These are phyloP conservation scores for Leccinum barrowsii DNA, from an alignment of 768 basidiomycete genomes.

Conservation along the genomic window DNA sequence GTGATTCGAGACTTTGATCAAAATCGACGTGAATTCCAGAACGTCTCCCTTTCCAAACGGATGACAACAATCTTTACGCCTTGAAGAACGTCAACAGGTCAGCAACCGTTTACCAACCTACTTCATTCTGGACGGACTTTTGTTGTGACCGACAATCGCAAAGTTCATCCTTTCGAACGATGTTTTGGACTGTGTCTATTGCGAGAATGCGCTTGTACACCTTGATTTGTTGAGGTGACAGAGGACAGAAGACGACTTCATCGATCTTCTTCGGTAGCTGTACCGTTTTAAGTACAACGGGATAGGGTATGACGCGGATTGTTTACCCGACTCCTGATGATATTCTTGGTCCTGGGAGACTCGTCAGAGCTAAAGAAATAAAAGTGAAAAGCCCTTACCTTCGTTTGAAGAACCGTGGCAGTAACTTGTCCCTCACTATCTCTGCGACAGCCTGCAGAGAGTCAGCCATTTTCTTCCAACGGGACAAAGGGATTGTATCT, in stretches of 20 bases:
- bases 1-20: constrained; percentile 89
- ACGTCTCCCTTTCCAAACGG: constrained; percentile 46
- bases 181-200: constrained; percentile 63
- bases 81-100: constrained; percentile 29
- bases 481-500: constrained; percentile 11
- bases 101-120: not conserved
- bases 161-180: constrained; percentile 64
- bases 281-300: not conserved
- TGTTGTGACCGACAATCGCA: constrained; percentile 69
- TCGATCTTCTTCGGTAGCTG: constrained; percentile 88
- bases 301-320: not conserved
- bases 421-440: constrained; percentile 58
- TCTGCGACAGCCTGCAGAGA: constrained; percentile 50
- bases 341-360: constrained; percentile 61
- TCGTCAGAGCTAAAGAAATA: not conserved
- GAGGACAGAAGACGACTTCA: constrained; percentile 89
- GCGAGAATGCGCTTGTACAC: constrained; percentile 72
- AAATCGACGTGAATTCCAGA: constrained; percentile 74
- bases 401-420: constrained; percentile 83
- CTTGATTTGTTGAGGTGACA: constrained; percentile 63
- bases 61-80: constrained; percentile 59
- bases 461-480: constrained; percentile 1
- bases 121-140: constrained; percentile 38
- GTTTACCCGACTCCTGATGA: constrained; percentile 64
- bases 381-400: constrained; percentile 41